These are phyloP conservation scores for Cicer yamashitae DNA, from an alignment of 306 rosid species.

Conservation along the genomic window DNA sequence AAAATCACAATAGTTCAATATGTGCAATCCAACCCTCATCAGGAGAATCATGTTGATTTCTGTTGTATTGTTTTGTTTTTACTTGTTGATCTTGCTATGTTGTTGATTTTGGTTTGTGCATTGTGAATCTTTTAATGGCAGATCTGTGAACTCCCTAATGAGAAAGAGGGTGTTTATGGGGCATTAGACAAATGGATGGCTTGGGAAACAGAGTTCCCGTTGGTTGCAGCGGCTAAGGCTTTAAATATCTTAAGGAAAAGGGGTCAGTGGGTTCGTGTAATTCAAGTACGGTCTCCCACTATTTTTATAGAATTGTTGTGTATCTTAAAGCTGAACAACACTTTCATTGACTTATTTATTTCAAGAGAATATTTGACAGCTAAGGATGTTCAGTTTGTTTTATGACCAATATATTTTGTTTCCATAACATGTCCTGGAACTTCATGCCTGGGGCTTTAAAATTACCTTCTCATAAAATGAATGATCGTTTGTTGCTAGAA, in stretches of 20 bases:
- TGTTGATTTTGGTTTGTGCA: slow-evolving; percentile 17
- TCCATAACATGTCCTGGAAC: slow-evolving; percentile 7
- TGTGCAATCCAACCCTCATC: neutral
- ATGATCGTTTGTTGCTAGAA: neutral
- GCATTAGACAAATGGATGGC: slow-evolving; percentile 94
- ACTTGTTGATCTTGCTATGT: neutral
- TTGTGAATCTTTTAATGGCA: slow-evolving; percentile 46
- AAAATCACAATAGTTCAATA: neutral
- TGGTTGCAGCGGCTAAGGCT: slow-evolving; percentile 86
- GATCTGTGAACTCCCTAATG: slow-evolving; percentile 78
- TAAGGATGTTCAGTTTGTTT: slow-evolving; percentile 8
- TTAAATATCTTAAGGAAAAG: slow-evolving; percentile 70
- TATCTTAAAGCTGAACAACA: neutral
- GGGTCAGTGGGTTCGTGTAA: slow-evolving; percentile 76
- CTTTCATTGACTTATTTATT: neutral
- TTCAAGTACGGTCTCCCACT: slow-evolving; percentile 64
- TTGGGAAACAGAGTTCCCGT: slow-evolving; percentile 94
- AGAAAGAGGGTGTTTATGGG: slow-evolving; percentile 86
- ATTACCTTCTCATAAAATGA: slow-evolving; percentile 10
- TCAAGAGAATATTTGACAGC: neutral
- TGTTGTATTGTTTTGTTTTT: neutral
- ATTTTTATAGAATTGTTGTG: slow-evolving; percentile 5
- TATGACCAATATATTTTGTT: slow-evolving; percentile 22
- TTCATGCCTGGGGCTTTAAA: slow-evolving; percentile 1
- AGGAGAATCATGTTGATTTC: neutral